Evolutionary conservation across 805 yeast species (phyloP).

Genomic region (Scheffersomyces coipomensis): DNA sequence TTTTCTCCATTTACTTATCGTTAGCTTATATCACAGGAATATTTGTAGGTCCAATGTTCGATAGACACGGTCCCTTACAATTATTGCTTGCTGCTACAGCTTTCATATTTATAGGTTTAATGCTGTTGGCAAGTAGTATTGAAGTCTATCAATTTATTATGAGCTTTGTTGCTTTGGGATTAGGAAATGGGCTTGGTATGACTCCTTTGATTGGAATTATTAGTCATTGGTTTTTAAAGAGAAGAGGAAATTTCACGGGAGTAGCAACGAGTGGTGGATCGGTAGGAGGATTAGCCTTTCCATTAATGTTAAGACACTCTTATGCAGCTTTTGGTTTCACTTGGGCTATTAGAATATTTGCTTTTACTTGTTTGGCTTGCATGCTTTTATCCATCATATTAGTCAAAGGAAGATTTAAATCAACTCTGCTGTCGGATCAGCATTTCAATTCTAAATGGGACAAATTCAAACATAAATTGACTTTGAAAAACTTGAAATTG

Average conservation of each 20-base stretch:
- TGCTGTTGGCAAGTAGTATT: conserved; percentile 56
- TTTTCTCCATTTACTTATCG: conserved; percentile 57
- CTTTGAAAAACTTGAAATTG: conserved; percentile 8
- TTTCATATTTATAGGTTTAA: conserved; percentile 46
- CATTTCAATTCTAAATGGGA: conserved; percentile 3
- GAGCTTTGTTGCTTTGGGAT: conserved; percentile 54
- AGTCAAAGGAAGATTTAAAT: conserved; percentile 24
- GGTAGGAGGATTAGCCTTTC: conserved; percentile 62
- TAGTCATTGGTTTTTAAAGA: conserved; percentile 62
- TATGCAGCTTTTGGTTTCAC: conserved; percentile 49
- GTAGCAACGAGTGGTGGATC: conserved; percentile 67
- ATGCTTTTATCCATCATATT: conserved; percentile 20
- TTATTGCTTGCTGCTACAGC: conserved; percentile 44
- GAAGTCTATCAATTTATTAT: conserved; percentile 60
- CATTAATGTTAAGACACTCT: conserved; percentile 49
- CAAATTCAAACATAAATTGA: conserved; percentile 4
- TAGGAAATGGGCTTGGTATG: conserved; percentile 59
- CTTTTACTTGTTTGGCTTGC: conserved; percentile 26
- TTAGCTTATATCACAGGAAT: conserved; percentile 49
- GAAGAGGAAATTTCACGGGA: conserved; percentile 57
- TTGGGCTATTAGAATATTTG: conserved; percentile 57
- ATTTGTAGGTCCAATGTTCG: conserved; percentile 61
- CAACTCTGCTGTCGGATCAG: neutral
- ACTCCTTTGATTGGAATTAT: conserved; percentile 62
- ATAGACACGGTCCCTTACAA: conserved; percentile 52